Percentiles rank a stretch among this genome's conserved stretches.
phyloP scores from a whole-genome alignment of 768 basidiomycete genomes.

The Coprinopsis cinerea region DNA sequence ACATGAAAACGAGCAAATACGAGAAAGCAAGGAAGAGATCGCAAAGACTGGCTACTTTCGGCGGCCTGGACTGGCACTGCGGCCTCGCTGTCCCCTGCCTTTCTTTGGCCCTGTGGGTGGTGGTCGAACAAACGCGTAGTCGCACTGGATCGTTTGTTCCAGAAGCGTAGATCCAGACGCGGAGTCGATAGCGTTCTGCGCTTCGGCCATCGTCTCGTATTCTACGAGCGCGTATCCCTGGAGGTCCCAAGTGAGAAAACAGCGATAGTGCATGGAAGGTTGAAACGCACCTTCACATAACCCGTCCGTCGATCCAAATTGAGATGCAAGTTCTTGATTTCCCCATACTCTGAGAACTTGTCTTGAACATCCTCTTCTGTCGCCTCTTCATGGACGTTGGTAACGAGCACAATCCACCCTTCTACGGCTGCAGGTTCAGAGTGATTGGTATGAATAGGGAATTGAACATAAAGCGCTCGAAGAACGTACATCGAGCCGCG shows the following conservation, averaged over 20 bases:
- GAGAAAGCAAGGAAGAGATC: not conserved
- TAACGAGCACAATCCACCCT: slow-evolving; percentile 97
- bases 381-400: slow-evolving; percentile 95
- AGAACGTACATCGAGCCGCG: slow-evolving; percentile 75
- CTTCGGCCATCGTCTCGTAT: slow-evolving; percentile 93
- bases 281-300: slow-evolving; percentile 82
- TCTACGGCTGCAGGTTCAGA: slow-evolving; percentile 70
- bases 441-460: not conserved
- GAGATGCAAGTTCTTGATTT: slow-evolving; percentile 96
- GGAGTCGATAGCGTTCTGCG: slow-evolving; percentile 88
- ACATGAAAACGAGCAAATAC: not conserved
- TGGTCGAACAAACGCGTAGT: slow-evolving; percentile 89
- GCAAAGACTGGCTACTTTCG: slow-evolving; percentile 26
- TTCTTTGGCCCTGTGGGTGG: slow-evolving; percentile 81
- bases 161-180: slow-evolving; percentile 79
- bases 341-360: slow-evolving; percentile 94
- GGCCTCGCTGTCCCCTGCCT: slow-evolving; percentile 60
- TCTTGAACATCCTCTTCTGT: slow-evolving; percentile 96
- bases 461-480: not conserved
- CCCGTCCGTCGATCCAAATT: slow-evolving; percentile 96
- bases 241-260: not conserved
- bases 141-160: slow-evolving; percentile 84
- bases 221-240: slow-evolving; percentile 98
- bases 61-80: slow-evolving; percentile 78
- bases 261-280: not conserved